A percentile compares a stretch with the other conserved stretches of the same genome.
Evolutionary conservation across 352 stramenopile species (phyloP).

Genomic region (Aphanomyces cochlioides): DNA sequence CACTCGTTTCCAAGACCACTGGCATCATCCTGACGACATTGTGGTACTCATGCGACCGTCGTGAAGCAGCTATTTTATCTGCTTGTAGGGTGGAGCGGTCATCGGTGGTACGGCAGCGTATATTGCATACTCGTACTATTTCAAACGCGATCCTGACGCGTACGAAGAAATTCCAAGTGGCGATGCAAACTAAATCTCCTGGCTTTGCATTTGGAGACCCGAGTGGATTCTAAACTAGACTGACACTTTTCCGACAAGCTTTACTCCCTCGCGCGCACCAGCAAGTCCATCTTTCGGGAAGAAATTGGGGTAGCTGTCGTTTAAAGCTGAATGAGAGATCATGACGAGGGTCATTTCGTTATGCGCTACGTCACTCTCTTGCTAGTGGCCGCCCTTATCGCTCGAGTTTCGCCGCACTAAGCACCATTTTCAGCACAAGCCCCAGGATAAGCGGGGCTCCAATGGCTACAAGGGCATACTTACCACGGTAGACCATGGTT

Average conservation of each 20-base stretch:
- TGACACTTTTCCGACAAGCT: too few species aligned
- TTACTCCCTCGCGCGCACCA: too few species aligned
- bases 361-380: too few species aligned
- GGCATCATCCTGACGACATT: conserved; percentile 77
- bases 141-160: neutral
- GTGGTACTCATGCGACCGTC: conserved; percentile 35
- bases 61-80: neutral
- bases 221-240: too few species aligned
- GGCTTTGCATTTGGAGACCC: too few species aligned
- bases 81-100: neutral
- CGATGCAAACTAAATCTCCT: too few species aligned
- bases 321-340: too few species aligned
- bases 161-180: too few species aligned
- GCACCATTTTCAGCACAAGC: neutral
- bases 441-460: neutral
- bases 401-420: neutral
- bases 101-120: neutral
- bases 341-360: too few species aligned
- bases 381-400: too few species aligned
- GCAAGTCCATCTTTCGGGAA: too few species aligned
- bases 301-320: too few species aligned
- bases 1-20: conserved; percentile 74
- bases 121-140: neutral
- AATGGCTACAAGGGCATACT: neutral
- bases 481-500: conserved; percentile 25